A percentile compares a stretch with the other conserved stretches of the same genome.
These are phyloP conservation scores for Euphorbia schlechtendalii DNA, from an alignment of 441 rosid genomes.

Conservation along the genomic window DNA sequence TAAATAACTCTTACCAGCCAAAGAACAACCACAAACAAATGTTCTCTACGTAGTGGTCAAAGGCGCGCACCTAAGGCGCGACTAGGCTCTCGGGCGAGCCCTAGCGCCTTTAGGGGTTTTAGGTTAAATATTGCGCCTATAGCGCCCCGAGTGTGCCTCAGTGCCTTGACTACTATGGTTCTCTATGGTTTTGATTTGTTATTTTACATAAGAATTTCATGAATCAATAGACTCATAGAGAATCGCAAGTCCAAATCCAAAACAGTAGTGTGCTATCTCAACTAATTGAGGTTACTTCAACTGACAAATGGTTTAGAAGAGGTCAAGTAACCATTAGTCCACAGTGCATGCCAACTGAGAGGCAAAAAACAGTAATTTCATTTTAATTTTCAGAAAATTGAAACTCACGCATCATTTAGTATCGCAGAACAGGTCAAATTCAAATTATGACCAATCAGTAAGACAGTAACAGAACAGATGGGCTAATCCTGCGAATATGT, in stretches of 20 bases:
- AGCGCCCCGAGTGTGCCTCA: no score
- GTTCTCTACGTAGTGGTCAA: background rate
- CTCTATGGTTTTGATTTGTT: no score
- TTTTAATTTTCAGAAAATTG: background rate
- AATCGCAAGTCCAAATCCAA: background rate
- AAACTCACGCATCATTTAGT: background rate
- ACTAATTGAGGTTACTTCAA: background rate
- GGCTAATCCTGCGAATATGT: background rate
- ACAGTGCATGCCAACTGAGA: background rate
- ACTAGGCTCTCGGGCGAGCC: no score
- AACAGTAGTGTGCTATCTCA: background rate
- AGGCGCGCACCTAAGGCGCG: no score
- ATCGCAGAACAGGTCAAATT: background rate
- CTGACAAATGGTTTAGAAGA: background rate
- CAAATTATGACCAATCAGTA: background rate
- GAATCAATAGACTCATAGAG: background rate
- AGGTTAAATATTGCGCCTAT: no score
- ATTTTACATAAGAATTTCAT: no score
- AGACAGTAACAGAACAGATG: background rate
- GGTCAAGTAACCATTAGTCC: background rate
- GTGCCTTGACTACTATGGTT: no score
- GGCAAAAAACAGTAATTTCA: no score
- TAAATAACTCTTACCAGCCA: conserved; percentile 4
- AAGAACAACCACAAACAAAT: background rate
- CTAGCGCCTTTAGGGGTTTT: no score